Conservation (phyloP, 208 protist species). For the Acanthamoeba polyphaga region DNA sequence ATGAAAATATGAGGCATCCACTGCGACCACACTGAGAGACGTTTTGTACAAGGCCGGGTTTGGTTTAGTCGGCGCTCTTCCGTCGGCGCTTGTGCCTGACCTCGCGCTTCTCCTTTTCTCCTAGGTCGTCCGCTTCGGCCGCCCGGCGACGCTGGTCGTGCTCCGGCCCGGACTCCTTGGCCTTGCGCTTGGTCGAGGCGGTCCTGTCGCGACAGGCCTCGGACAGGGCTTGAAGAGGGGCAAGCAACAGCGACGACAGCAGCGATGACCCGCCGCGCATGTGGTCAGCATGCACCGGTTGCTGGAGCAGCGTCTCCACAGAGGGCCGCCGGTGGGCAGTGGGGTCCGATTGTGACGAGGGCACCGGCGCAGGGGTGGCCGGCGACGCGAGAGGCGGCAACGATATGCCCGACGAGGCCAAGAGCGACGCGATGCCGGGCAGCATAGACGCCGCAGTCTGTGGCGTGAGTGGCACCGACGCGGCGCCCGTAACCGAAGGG, state of each 20-base stretch:
- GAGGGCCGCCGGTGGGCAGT: neutral
- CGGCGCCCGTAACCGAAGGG: neutral
- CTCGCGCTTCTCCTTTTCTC: neutral
- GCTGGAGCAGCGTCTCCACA: neutral
- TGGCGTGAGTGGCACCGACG: neutral
- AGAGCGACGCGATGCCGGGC: neutral
- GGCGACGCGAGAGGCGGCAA: neutral
- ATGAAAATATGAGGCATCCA: too few species aligned
- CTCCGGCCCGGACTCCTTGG: too few species aligned
- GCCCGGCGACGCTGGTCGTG: neutral
- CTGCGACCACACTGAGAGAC: too few species aligned
- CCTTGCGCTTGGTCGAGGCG: neutral
- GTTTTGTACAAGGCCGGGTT: neutral
- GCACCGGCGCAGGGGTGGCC: neutral
- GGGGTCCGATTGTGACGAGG: neutral
- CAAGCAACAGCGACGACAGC: neutral
- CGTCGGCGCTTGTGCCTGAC: neutral
- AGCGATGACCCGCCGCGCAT: neutral
- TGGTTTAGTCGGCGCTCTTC: slow-evolving; percentile 12
- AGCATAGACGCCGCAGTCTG: neutral
- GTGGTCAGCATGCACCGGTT: neutral
- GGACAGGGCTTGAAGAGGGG: neutral
- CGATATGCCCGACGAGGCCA: neutral
- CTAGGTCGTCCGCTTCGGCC: neutral
- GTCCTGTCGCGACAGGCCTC: neutral